Base-by-base conservation (phyloP, 2,329 filamentous ascomycete genomes). In the Magnaporthiopsis rhizophila region DNA sequence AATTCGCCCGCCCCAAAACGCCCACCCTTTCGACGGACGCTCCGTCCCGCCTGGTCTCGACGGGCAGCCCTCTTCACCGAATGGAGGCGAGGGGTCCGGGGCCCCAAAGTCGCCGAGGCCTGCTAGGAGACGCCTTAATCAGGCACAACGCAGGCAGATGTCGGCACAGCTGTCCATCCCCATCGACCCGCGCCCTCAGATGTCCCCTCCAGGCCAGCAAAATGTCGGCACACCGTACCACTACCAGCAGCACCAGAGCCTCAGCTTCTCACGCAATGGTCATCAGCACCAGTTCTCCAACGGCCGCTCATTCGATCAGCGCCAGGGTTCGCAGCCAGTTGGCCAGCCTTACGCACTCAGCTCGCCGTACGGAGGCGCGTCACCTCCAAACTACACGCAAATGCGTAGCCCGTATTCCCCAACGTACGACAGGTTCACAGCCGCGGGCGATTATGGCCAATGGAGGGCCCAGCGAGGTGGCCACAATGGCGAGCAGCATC, bases 81-180 rank as follows among this genome's bases (percentile, higher is more conserved):
- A 26, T 26, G 26, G 4, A n/a, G 13, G 36, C 7, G 24, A 26
- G 15, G 62, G 36, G 2, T 26, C 3, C 13, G 53, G 50, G 62
- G 11, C 53, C 9, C 24, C 30, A 13, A 58, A 63, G 62, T 56
- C 62, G 36, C 13, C 64, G 6, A 78, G 74, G 63, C 64, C 71
- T n/a, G 66, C 69, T 62, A 76, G 77, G 69, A 86, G 81, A 69
- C 83, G 85, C 28, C 81, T 78, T 3, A 89, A 89, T 66, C 86
- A 89, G 70, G 85, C 86, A 1, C 83, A 88, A 68, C 79, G 86
- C 61, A 81, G 86, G 28, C 84, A 87, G 69, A 85, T 87, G 83
- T 86, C 80, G 64, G 79, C 84, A 5, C 82, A 87, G 67, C 69
- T 86, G 24, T 80, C 83, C 0, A 81, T 87, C 59, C 79, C 83